Evolutionary conservation across 805 yeast species (phyloP).

Genomic region (Candida dendrica): DNA sequence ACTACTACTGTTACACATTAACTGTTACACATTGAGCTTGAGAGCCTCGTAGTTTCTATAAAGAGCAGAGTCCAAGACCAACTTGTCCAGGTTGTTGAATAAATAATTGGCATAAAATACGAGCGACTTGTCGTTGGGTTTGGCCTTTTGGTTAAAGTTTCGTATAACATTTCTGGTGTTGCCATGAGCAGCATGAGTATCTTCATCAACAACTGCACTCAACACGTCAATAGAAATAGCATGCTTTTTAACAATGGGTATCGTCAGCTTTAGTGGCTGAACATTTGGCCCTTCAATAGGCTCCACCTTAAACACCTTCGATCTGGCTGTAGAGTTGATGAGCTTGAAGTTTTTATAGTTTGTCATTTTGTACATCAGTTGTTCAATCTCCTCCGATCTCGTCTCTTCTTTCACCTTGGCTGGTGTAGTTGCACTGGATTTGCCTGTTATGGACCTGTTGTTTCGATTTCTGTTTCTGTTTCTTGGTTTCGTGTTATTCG

Average conservation of each 20-base stretch:
- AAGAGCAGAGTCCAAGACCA: neutral
- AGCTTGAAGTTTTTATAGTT: slow-evolving; percentile 5
- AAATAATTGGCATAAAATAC: slow-evolving; percentile 15
- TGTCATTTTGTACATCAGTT: slow-evolving; percentile 5
- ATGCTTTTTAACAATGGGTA: slow-evolving; percentile 11
- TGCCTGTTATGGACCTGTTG: neutral
- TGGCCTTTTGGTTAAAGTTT: slow-evolving; percentile 17
- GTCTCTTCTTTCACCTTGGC: slow-evolving; percentile 3
- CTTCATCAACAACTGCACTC: neutral
- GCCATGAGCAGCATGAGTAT: no score
- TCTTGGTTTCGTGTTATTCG: no score
- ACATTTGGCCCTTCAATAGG: neutral
- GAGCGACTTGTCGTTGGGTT: slow-evolving; percentile 7
- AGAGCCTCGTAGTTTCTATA: neutral
- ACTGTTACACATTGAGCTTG: neutral
- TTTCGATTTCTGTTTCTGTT: no score
- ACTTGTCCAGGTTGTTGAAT: slow-evolving; percentile 11
- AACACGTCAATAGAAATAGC: slow-evolving; percentile 3
- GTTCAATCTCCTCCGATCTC: slow-evolving; percentile 9
- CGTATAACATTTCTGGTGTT: slow-evolving; percentile 7
- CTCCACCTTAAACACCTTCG: slow-evolving; percentile 12
- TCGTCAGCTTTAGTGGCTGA: slow-evolving; percentile 4
- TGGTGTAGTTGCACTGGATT: neutral
- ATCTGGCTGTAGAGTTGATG: slow-evolving; percentile 12
- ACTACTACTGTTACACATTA: neutral